Evolutionary conservation across 345 rosid genomes (phyloP).

Genomic region (Mallotus nudiflorus): DNA sequence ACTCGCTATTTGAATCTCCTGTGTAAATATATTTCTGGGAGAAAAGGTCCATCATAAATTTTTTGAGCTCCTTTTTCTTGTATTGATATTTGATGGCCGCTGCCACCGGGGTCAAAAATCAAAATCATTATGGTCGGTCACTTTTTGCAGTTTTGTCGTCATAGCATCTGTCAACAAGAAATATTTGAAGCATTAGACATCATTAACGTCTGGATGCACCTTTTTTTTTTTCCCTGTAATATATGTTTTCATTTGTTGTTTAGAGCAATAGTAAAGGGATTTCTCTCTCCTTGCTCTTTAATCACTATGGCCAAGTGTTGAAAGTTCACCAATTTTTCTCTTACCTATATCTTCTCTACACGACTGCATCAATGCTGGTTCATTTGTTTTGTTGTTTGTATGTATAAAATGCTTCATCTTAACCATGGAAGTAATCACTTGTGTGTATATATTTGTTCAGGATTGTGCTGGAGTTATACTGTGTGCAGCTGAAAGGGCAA

Average conservation of each 20-base stretch:
- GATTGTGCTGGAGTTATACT: conserved; percentile 96
- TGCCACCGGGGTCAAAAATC: too few species aligned
- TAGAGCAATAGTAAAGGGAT: too few species aligned
- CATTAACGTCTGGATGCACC: neutral
- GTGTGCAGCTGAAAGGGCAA: conserved; percentile 91
- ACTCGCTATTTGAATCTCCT: neutral
- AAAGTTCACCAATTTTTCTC: too few species aligned
- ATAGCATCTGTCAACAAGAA: neutral
- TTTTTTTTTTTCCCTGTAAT: neutral
- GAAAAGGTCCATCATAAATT: neutral
- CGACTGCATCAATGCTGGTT: neutral
- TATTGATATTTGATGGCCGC: neutral
- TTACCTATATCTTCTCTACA: neutral
- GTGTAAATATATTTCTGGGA: neutral
- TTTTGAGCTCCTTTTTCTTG: neutral
- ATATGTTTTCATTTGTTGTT: neutral
- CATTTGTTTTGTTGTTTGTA: neutral
- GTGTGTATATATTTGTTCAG: conserved; percentile 37
- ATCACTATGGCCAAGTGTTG: neutral
- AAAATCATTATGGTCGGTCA: neutral
- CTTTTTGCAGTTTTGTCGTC: neutral
- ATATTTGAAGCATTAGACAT: neutral
- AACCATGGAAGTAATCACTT: conserved; percentile 2
- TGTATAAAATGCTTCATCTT: neutral
- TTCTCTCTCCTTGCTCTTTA: too few species aligned